Evolutionary conservation across 768 basidiomycete genomes (phyloP).

Genomic region (Boletales sp.): DNA sequence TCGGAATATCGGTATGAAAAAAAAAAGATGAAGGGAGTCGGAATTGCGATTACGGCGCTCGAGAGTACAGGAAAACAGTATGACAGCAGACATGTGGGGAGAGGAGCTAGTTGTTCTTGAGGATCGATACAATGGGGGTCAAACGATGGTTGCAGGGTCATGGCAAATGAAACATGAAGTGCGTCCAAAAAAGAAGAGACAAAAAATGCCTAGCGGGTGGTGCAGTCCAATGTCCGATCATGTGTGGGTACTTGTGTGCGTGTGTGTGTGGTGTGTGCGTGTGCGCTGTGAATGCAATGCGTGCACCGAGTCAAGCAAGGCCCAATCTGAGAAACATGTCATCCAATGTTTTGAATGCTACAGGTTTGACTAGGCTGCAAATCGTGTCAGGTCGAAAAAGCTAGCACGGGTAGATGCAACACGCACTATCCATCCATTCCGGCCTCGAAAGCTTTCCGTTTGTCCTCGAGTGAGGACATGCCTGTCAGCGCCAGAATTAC

Average conservation of each 20-base stretch:
- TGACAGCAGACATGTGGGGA: no score
- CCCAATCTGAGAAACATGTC: slow-evolving; percentile 78
- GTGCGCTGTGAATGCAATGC: slow-evolving; percentile 11
- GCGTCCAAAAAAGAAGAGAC: background rate
- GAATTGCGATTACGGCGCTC: no score
- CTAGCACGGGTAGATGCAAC: slow-evolving; percentile 13
- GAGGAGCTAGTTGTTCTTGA: background rate
- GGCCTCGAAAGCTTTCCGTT: slow-evolving; percentile 84
- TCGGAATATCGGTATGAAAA: no score
- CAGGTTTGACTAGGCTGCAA: slow-evolving; percentile 85
- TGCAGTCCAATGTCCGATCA: slow-evolving; percentile 11
- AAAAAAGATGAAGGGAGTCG: no score
- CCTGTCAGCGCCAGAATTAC: slow-evolving; percentile 89
- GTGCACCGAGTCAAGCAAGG: slow-evolving; percentile 31
- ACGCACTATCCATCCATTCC: slow-evolving; percentile 94
- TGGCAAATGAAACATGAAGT: background rate
- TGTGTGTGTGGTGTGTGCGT: background rate
- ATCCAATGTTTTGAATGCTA: slow-evolving; percentile 88
- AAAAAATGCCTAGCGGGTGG: slow-evolving; percentile 4
- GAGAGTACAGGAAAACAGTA: no score
- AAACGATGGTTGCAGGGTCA: background rate
- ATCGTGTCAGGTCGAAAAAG: background rate
- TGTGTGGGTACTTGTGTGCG: background rate
- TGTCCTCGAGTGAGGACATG: slow-evolving; percentile 91
- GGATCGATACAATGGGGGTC: slow-evolving; percentile 8